Percentiles rank a stretch among this genome's conserved stretches.
These are phyloP conservation scores for Amanita exitialis DNA, from an alignment of 768 basidiomycete species.

Conservation along the genomic window DNA sequence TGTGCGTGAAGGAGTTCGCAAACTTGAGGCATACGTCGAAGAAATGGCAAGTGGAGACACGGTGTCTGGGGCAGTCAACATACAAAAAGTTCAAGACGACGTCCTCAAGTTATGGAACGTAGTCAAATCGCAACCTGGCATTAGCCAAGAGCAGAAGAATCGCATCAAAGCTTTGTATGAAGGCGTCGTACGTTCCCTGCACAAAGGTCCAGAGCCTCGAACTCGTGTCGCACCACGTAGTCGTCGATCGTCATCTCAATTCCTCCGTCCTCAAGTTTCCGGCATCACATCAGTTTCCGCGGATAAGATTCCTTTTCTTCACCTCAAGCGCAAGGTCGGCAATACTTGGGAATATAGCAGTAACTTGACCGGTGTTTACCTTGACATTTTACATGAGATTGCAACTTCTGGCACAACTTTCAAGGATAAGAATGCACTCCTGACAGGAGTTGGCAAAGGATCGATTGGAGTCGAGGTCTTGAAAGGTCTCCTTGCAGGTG, in stretches of 20 bases:
- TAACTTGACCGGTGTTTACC: slow-evolving; percentile 91
- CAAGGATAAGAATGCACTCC: slow-evolving; percentile 96
- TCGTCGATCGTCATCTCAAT: slow-evolving; percentile 91
- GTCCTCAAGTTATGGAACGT: slow-evolving; percentile 96
- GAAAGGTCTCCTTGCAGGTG: slow-evolving; percentile 93
- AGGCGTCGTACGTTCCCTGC: slow-evolving; percentile 89
- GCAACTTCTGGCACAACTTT: slow-evolving; percentile 98
- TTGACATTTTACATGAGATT: slow-evolving; percentile 96
- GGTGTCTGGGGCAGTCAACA: slow-evolving; percentile 75
- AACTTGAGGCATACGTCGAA: slow-evolving; percentile 94
- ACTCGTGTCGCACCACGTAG: slow-evolving; percentile 51
- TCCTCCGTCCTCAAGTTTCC: slow-evolving; percentile 87
- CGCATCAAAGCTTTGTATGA: slow-evolving; percentile 93
- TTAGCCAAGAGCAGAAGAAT: slow-evolving; percentile 94
- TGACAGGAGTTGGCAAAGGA: slow-evolving; percentile 96
- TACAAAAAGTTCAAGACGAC: slow-evolving; percentile 96
- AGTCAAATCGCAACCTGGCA: slow-evolving; percentile 94
- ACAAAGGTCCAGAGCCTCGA: slow-evolving; percentile 61
- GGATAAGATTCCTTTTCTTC: slow-evolving; percentile 89
- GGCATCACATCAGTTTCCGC: slow-evolving; percentile 62
- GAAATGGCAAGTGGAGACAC: slow-evolving; percentile 97
- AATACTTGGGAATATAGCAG: slow-evolving; percentile 94
- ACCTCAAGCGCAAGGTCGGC: slow-evolving; percentile 95
- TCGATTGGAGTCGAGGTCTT: slow-evolving; percentile 97
- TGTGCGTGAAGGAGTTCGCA: slow-evolving; percentile 91